Evolutionary conservation across 73 alveolate genomes (phyloP), one percentile per base, ranked within the genome.

Genomic region (Paramecium octaurelia): DNA sequence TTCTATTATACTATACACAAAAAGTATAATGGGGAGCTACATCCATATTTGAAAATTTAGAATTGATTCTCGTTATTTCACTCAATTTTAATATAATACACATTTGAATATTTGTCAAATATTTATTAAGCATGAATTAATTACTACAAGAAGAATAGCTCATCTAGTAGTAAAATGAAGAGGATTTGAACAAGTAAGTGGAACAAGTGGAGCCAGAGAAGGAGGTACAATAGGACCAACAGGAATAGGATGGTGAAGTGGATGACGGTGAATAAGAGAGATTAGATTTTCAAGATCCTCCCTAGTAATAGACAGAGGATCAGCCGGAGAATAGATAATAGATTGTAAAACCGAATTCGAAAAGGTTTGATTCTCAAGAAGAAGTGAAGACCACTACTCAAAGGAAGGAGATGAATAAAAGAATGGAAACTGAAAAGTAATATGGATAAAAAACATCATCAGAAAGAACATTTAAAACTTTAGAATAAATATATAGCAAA

Each of bases 1-100:
- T 75, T 75, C 10, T 75, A 75, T 75, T 75, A 75, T 38, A 31
- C 35, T 5, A 36, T 75, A 10, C 48, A 14, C 11, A 75, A 75
- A 75, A 75, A 75, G 48, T 75, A 75, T 40, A 75, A 34, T 29
- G 88, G 88, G 10, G 88, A 75, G 59, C 59, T 21, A 8, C 88
- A 75, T 21, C 59, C 88, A n/a, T 75, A 75, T 75, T 44, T 75
- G 35, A 75, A 75, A 75, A 36, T 75, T 4, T 21, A 75, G 40
- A 8, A 75, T 4, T 75, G 88, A 75, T 36, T 68, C 50, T 59
- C 77, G 10, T 11, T 0, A 31, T 68, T 68, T 68, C 23, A 18
- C 27, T 1, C 69, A n/a, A 54, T 54, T 54, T 54, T 54, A 54
- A 6, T 54, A 54, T 54, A 54, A 54, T 48, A 48, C 9, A 48